These are phyloP conservation scores for Xylariaceae sp. DNA, from an alignment of 2,329 filamentous ascomycete genomes.

Conservation along the genomic window DNA sequence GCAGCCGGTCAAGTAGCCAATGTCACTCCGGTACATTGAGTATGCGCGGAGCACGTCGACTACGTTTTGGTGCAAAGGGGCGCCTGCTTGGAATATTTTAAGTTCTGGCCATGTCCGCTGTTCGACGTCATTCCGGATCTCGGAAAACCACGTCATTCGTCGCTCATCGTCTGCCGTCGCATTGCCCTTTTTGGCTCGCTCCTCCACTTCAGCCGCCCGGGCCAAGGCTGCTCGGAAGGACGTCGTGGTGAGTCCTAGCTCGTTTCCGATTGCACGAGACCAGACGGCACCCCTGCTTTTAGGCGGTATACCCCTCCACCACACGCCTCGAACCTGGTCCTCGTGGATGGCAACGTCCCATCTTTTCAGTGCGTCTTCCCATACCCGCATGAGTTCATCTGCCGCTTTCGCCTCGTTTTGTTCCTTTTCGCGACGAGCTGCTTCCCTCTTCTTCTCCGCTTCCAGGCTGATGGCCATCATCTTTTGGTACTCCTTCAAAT, in stretches of 20 bases:
- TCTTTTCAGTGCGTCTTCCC: conserved; percentile 73
- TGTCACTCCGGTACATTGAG: conserved; percentile 74
- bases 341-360: conserved; percentile 68
- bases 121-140: conserved; percentile 59
- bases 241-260: conserved; percentile 58
- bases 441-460: conserved; percentile 55
- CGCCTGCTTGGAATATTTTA: conserved; percentile 62
- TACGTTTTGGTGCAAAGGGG: conserved; percentile 62
- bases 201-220: conserved; percentile 59
- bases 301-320: conserved; percentile 75
- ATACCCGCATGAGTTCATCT: conserved; percentile 54
- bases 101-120: conserved; percentile 64
- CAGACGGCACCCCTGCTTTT: conserved; percentile 65
- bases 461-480: conserved; percentile 67
- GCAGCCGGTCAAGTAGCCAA: conserved; percentile 70
- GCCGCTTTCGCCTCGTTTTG: conserved; percentile 50
- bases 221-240: conserved; percentile 67
- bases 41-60: conserved; percentile 73
- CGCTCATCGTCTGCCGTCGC: conserved; percentile 48
- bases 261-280: conserved; percentile 67
- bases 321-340: conserved; percentile 66
- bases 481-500: conserved; percentile 77
- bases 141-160: conserved; percentile 55
- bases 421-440: conserved; percentile 44
- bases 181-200: conserved; percentile 46